These are phyloP conservation scores for Tubosaeta sp. DNA, from an alignment of 768 basidiomycete species.

Conservation along the genomic window DNA sequence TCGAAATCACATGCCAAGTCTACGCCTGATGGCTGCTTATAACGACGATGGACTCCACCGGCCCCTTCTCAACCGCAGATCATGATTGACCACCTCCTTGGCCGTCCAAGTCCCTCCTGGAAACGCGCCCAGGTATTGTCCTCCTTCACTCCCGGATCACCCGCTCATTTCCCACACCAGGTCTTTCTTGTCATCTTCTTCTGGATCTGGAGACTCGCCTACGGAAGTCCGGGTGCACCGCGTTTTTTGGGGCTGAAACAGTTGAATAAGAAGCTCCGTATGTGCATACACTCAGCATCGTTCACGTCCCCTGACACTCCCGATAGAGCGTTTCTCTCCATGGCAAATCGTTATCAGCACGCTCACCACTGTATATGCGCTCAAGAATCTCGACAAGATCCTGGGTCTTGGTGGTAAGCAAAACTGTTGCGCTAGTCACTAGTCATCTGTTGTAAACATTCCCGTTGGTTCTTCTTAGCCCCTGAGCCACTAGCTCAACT, in stretches of 20 bases:
- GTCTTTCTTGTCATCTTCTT: slow-evolving; percentile 89
- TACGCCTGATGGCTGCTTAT: neutral
- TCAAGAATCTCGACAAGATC: slow-evolving; percentile 81
- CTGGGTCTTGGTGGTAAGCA: slow-evolving; percentile 69
- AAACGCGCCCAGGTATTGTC: slow-evolving; percentile 71
- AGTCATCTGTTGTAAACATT: neutral
- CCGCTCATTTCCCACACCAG: slow-evolving; percentile 34
- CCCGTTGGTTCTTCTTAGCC: slow-evolving; percentile 41
- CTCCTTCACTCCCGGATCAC: neutral
- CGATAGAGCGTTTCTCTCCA: slow-evolving; percentile 79
- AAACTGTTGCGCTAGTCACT: neutral
- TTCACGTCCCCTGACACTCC: slow-evolving; percentile 1
- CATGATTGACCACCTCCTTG: slow-evolving; percentile 94
- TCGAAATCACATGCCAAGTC: slow-evolving; percentile 33
- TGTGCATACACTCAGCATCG: slow-evolving; percentile 18
- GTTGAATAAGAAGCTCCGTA: slow-evolving; percentile 58
- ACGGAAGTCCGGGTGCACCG: slow-evolving; percentile 62
- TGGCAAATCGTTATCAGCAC: slow-evolving; percentile 92
- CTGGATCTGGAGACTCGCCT: slow-evolving; percentile 79
- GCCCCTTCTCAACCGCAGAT: slow-evolving; percentile 6
- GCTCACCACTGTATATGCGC: slow-evolving; percentile 77
- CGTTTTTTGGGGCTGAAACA: slow-evolving; percentile 59
- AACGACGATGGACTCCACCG: neutral
- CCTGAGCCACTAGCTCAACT: slow-evolving; percentile 91
- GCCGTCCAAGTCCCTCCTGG: slow-evolving; percentile 86